phyloP scores from a whole-genome alignment of 805 yeast genomes.

The Starmerella riodocensis region DNA sequence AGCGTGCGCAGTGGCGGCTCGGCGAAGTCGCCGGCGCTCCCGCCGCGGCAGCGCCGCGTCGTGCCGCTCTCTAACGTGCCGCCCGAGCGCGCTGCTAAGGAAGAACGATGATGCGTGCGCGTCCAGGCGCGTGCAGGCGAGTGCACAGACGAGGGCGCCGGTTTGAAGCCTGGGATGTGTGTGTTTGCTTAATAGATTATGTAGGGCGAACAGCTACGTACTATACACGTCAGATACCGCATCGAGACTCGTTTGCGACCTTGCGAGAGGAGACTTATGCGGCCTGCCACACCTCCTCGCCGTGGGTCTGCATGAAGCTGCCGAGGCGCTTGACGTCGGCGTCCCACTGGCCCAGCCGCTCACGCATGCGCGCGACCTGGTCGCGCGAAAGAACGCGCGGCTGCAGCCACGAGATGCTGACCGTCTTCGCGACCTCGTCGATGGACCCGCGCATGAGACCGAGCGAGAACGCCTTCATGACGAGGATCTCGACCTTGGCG shows the following conservation, averaged over 20 bases:
- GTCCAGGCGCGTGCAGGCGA: too few relatives aligned
- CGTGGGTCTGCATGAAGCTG: slow-evolving; percentile 44
- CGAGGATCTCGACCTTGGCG: slow-evolving; percentile 75
- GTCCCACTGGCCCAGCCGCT: slow-evolving; percentile 68
- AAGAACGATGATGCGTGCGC: too few relatives aligned
- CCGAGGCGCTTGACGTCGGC: slow-evolving; percentile 54
- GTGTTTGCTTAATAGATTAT: too few relatives aligned
- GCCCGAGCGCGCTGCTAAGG: slow-evolving; percentile 12
- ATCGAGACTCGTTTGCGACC: too few relatives aligned
- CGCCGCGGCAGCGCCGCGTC: slow-evolving; percentile 13
- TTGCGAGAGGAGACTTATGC: slow-evolving; percentile 14
- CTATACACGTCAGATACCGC: too few relatives aligned
- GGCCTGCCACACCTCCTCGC: slow-evolving; percentile 48
- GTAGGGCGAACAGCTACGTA: too few relatives aligned
- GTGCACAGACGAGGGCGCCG: too few relatives aligned
- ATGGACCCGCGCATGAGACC: slow-evolving; percentile 78
- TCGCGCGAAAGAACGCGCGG: slow-evolving; percentile 78
- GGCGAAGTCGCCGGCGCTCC: slow-evolving; percentile 6
- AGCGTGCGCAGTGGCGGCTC: slow-evolving; percentile 4
- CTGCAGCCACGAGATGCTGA: slow-evolving; percentile 86
- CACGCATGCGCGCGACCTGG: slow-evolving; percentile 67
- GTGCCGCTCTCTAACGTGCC: slow-evolving; percentile 14
- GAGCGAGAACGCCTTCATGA: slow-evolving; percentile 80
- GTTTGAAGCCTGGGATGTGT: too few relatives aligned
- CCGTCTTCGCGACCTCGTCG: slow-evolving; percentile 69